Base-by-base conservation (phyloP, 331 rosid species). In the Arachis monticola region DNA sequence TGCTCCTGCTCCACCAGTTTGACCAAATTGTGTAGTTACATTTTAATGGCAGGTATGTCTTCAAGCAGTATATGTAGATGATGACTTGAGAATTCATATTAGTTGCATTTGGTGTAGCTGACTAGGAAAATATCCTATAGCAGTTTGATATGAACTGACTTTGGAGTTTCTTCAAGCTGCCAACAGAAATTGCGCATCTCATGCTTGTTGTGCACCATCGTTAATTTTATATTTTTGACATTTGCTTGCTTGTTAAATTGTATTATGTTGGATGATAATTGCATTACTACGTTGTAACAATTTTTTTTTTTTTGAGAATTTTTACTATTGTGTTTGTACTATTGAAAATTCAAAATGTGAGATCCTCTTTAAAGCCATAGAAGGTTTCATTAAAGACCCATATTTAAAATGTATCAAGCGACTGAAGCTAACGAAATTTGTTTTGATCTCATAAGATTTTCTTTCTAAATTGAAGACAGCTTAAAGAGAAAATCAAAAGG, bases 61-160 rank as follows among this genome's bases (percentile, higher is more conserved):
- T 65, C 58, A 81, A 70, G 70, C 71, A 46, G 59, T 38, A 40
- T 44, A 61, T 80, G 76, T 67, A 65, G 79, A 76, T 76, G 8
- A 10, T 52, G 10, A 13, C 17, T 27, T 52, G 69, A 52, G 62
- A 41, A 48, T 66, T 72, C 40, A 76, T 71, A 55, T 71, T 73
- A 60, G 41, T 69, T 35, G 62, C 60, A 56, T 67, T 62, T 77
- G 79, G 72, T 71, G 51, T 63, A 50, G 71, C 51, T 73, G 65
- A 72, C 63, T 77, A 51, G 44, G 66, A 67, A 72, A 27, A 27
- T 73, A 64, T 79, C 65, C 40, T 55, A 22, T 51, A 66, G 35
- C 64, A 12, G 52, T 67, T 73, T 66, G 66, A 42, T 78, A 72
- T 38, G 41, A 38, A 38, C 41, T 38, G 5, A 2, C 41, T 38